These are phyloP conservation scores for Peniophora sp. DNA, from an alignment of 1,284 basidiomycete species.

Conservation along the genomic window DNA sequence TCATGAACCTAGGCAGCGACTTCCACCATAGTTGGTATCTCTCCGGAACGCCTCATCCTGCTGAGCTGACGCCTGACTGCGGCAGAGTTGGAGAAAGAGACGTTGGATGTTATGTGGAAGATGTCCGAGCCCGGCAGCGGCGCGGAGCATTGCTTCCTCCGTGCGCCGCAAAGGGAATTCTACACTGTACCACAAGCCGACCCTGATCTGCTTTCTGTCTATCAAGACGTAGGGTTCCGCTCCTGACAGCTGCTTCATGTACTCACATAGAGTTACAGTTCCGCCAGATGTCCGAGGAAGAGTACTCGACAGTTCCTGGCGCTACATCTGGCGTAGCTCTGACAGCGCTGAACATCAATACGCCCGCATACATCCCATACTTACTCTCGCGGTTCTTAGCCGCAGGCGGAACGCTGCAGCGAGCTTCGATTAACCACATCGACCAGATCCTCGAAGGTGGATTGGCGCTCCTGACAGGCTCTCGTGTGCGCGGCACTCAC, in stretches of 20 bases:
- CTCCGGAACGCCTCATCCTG: neutral
- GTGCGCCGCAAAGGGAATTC: conserved; percentile 54
- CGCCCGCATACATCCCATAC: conserved; percentile 60
- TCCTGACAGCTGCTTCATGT: neutral
- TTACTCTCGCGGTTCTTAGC: conserved; percentile 55
- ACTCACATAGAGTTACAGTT: conserved; percentile 30
- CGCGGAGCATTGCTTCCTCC: conserved; percentile 52
- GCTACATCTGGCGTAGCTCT: conserved; percentile 46
- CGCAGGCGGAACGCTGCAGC: conserved; percentile 50
- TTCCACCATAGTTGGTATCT: conserved; percentile 39
- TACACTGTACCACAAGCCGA: conserved; percentile 29
- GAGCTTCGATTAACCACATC: conserved; percentile 56
- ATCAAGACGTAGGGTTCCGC: conserved; percentile 49
- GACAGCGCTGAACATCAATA: conserved; percentile 62
- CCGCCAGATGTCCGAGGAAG: conserved; percentile 32
- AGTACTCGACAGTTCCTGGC: conserved; percentile 27
- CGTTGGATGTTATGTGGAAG: conserved; percentile 66
- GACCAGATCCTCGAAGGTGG: conserved; percentile 59
- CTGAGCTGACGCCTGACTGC: neutral
- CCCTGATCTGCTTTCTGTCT: conserved; percentile 33
- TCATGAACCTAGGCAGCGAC: conserved; percentile 44
- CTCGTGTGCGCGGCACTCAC: conserved; percentile 12
- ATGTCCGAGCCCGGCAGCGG: conserved; percentile 48
- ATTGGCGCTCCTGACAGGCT: conserved; percentile 27
- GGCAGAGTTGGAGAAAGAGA: conserved; percentile 62